Percentiles rank a stretch among this genome's conserved stretches.
These are phyloP conservation scores for Stachybotrys elegans DNA, from an alignment of 2,329 filamentous ascomycete species.

Conservation along the genomic window DNA sequence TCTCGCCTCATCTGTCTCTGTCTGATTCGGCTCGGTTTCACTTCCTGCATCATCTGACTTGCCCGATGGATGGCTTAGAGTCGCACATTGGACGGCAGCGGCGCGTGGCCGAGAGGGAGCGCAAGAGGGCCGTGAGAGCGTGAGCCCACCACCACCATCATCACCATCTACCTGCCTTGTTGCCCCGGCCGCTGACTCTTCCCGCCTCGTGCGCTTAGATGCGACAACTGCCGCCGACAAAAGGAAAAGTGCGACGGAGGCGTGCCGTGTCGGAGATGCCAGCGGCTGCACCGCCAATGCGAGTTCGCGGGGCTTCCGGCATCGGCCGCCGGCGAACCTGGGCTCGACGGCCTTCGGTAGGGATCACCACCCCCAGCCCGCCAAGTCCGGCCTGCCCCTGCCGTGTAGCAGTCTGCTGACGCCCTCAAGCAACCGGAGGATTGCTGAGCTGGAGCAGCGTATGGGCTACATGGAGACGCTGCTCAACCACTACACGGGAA, in stretches of 20 bases:
- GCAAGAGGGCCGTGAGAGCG: constrained; percentile 21
- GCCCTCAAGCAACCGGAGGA: constrained; percentile 15
- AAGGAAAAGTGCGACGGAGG: constrained; percentile 55
- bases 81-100: too few relatives aligned
- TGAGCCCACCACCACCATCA: constrained; percentile 9
- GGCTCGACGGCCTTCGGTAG: constrained; percentile 22
- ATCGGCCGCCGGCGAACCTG: constrained; percentile 28
- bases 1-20: too few relatives aligned
- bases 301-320: too few relatives aligned
- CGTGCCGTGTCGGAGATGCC: constrained; percentile 47
- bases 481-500: constrained; percentile 40
- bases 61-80: too few relatives aligned
- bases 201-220: too few relatives aligned
- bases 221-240: constrained; percentile 47
- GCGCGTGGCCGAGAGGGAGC: constrained; percentile 21
- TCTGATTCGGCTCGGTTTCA: too few relatives aligned
- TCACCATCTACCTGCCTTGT: neutral
- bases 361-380: neutral
- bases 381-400: constrained; percentile 16
- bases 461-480: constrained; percentile 38
- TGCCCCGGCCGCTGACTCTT: constrained; percentile 8
- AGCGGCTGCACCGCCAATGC: constrained; percentile 45
- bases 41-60: too few relatives aligned
- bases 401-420: constrained; percentile 15
- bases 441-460: constrained; percentile 18